Base-by-base conservation (phyloP, 2,329 filamentous ascomycete genomes). In the Aspergillus fructus region DNA sequence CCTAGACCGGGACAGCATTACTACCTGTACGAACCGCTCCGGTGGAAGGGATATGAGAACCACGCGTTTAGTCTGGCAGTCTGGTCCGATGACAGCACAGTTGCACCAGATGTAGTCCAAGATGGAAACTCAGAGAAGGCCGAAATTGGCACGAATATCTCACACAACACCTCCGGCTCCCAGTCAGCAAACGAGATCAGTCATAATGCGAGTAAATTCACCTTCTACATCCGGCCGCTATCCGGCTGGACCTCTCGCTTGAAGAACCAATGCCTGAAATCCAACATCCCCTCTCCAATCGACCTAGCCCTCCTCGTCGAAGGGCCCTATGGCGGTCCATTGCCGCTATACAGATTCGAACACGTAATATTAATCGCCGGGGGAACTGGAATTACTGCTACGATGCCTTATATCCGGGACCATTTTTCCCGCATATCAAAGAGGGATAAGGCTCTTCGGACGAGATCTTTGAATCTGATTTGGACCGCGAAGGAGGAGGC, bases 21-120 rank as follows among this genome's bases (percentile, higher is more conserved):
- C 59, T 81, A 77, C 63, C 65, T 83, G 7, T 80, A 81, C 55
- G 70, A 74, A 45, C 71, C 76, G 0, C 56, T 73, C 2, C 69
- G 67, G 23, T 69, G 76, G 49, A 65, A 68, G 19, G 70, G 76
- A 0, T 81, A 76, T 64, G 76, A 82, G 53, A 81, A 75, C 55
- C 80, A 83, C 58, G 79, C 80, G 2, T 81, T 83, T 63, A 77
- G 30, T 7, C 47, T 49, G 2, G 47, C 27, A 0, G 4, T 1
- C 3, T 30, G 27, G 24, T 27, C 24, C 24, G 3, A 27, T 3
- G 3, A 2, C 7, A 8, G 11, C 11, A 13, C 47, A 8, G 37
- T 11, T 24, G 4, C 24, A 7, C 21, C 41, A 13, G 9, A 11
- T 5, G 9, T 27, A 13, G 33, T 7, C 17, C 47, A n/a, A 5